phyloP scores from a whole-genome alignment of 2,329 filamentous ascomycete species.

The Ophiocordyceps camponoti-floridani region DNA sequence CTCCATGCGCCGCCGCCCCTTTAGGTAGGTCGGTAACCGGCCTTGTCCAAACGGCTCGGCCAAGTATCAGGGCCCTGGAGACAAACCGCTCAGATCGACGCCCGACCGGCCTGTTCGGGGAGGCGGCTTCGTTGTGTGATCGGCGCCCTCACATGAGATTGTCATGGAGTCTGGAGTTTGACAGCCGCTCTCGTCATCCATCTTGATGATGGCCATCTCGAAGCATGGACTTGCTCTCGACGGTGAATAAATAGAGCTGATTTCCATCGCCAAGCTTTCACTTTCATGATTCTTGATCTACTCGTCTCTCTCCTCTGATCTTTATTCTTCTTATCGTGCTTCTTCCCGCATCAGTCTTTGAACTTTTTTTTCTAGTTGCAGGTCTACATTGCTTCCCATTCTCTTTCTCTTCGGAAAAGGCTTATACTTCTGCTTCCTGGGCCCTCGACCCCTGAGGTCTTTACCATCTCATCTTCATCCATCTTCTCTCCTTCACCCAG shows the following conservation, averaged over 20 bases:
- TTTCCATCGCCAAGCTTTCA: neutral
- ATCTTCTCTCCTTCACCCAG: neutral
- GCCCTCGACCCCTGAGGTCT: neutral
- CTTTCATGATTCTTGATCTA: neutral
- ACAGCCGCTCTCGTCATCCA: neutral
- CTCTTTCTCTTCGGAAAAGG: too few relatives aligned
- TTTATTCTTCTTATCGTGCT: neutral
- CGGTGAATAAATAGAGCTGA: neutral
- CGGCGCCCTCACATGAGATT: constrained; percentile 4
- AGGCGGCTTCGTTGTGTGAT: constrained; percentile 4
- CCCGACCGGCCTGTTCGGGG: constrained; percentile 2
- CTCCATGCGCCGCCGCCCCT: neutral
- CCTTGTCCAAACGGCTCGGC: neutral
- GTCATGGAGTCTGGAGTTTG: too few relatives aligned
- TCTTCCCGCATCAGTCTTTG: neutral
- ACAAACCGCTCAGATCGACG: constrained; percentile 2
- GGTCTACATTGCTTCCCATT: neutral
- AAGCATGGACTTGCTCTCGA: neutral
- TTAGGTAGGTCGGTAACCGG: constrained; percentile 4
- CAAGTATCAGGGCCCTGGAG: neutral
- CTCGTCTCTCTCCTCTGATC: neutral
- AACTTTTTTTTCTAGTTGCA: neutral
- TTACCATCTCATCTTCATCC: neutral
- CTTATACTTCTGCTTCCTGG: too few relatives aligned
- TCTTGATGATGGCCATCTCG: neutral